Conservation (phyloP, 441 rosid species). For the Syzygium malaccense region DNA sequence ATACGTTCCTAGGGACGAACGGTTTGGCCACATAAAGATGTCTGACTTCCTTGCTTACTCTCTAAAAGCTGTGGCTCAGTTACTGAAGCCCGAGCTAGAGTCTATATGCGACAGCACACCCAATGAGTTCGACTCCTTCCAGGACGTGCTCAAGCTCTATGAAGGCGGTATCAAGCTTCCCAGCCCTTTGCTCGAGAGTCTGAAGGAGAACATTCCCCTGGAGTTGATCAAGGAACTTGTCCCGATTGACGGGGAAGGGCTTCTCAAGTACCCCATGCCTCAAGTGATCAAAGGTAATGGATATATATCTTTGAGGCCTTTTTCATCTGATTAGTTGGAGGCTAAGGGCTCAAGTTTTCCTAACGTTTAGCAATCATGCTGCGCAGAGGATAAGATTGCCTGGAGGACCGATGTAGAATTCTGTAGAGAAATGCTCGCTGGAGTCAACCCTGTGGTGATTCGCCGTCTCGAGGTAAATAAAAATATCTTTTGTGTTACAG, state of each 20-base stretch:
- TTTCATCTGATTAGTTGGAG: not conserved
- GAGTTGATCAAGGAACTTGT: constrained; percentile 61
- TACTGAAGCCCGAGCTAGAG: constrained; percentile 40
- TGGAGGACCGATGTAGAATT: constrained; percentile 88
- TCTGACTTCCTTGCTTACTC: constrained; percentile 49
- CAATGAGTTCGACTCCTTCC: constrained; percentile 47
- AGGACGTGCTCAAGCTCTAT: constrained; percentile 41
- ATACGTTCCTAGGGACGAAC: constrained; percentile 73
- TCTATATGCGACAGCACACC: constrained; percentile 36
- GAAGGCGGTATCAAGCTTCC: constrained; percentile 58
- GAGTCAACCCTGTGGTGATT: constrained; percentile 60
- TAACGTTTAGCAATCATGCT: constrained; percentile 7
- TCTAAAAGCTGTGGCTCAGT: constrained; percentile 38
- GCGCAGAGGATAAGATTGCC: constrained; percentile 49
- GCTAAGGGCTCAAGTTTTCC: not conserved
- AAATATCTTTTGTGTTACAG: not conserved
- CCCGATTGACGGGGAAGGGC: constrained; percentile 38
- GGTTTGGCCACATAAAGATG: constrained; percentile 55
- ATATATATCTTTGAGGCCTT: not conserved
- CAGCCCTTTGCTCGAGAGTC: constrained; percentile 24
- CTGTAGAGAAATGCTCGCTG: constrained; percentile 75
- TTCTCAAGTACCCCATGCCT: constrained; percentile 58
- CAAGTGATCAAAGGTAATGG: constrained; percentile 52
- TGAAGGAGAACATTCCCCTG: constrained; percentile 43
- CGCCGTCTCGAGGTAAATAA: constrained; percentile 45